Evolutionary conservation across 2,329 filamentous ascomycete genomes (phyloP).

Genomic region (Penicillium sp.): DNA sequence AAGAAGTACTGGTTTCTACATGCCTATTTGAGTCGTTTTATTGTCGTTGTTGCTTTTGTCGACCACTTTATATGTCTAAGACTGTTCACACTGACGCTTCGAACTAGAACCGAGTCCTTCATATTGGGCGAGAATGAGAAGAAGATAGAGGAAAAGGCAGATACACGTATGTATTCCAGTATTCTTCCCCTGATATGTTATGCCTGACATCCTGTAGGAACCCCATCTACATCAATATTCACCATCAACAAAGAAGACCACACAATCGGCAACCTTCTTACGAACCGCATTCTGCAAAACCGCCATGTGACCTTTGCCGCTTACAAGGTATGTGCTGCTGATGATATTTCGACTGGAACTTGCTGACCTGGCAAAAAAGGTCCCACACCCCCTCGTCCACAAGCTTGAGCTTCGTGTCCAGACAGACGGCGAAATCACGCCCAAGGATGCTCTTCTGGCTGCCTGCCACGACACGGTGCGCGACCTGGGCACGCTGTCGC

Average conservation of each 20-base stretch:
- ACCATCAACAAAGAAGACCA: constrained; percentile 96
- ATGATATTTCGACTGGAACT: not conserved
- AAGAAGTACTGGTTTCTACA: constrained; percentile 2
- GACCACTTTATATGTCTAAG: no score
- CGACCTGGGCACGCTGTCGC: constrained; percentile 72
- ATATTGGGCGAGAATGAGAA: constrained; percentile 82
- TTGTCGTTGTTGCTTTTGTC: not conserved
- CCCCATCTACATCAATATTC: constrained; percentile 93
- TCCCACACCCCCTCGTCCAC: constrained; percentile 44
- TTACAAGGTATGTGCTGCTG: constrained; percentile 67
- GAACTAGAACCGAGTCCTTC: constrained; percentile 83
- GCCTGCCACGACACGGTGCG: constrained; percentile 79
- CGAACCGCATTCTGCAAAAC: constrained; percentile 78
- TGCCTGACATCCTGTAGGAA: constrained; percentile 53
- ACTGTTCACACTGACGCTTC: constrained; percentile 1
- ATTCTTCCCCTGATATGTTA: not conserved
- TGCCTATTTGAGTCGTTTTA: not conserved
- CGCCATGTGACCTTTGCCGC: constrained; percentile 83
- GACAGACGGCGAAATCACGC: constrained; percentile 81
- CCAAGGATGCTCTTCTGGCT: constrained; percentile 80
- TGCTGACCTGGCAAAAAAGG: no score
- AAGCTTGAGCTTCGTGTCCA: constrained; percentile 75
- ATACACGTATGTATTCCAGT: constrained; percentile 67
- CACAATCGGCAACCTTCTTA: constrained; percentile 85
- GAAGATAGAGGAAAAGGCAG: constrained; percentile 84